Percentiles rank a stretch among this genome's conserved stretches.
These are phyloP conservation scores for Podospora bellae-mahoneyi DNA, from an alignment of 495 filamentous ascomycete genomes.

Conservation along the genomic window DNA sequence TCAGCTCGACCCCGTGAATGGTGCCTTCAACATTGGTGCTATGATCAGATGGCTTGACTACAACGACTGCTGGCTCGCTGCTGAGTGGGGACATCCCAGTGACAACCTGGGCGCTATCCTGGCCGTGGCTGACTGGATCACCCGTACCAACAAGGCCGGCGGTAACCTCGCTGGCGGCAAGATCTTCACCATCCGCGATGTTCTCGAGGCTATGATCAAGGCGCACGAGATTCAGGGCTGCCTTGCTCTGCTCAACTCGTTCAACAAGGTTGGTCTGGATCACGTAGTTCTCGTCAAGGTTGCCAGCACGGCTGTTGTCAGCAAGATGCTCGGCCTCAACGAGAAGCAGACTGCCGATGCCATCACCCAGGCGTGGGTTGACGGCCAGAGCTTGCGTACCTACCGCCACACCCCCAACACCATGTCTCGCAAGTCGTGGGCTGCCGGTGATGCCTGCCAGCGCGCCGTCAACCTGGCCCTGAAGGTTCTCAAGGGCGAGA, in stretches of 20 bases:
- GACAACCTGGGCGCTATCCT: conserved; percentile 64
- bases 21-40: conserved; percentile 97
- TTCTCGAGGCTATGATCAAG: conserved; percentile 98
- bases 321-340: conserved; percentile 85
- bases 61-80: conserved; percentile 99
- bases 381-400: conserved; percentile 91
- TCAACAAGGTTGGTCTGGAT: conserved; percentile 96
- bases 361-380: conserved; percentile 94
- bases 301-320: conserved; percentile 87
- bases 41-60: conserved; percentile 99
- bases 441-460: conserved; percentile 95
- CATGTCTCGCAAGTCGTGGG: conserved; percentile 99
- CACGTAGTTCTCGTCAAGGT: conserved; percentile 98
- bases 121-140: conserved; percentile 94
- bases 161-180: conserved; percentile 83
- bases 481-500: conserved; percentile 89
- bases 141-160: conserved; percentile 89
- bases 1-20: conserved; percentile 90
- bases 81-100: conserved; percentile 91
- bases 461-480: conserved; percentile 90
- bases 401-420: conserved; percentile 98
- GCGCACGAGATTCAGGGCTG: conserved; percentile 99
- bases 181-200: conserved; percentile 79
- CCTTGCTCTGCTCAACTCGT: conserved; percentile 93
- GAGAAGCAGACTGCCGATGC: conserved; percentile 92